These are phyloP conservation scores for Phyllosticta ampelicida DNA, from an alignment of 2,329 filamentous ascomycete species.

Conservation along the genomic window DNA sequence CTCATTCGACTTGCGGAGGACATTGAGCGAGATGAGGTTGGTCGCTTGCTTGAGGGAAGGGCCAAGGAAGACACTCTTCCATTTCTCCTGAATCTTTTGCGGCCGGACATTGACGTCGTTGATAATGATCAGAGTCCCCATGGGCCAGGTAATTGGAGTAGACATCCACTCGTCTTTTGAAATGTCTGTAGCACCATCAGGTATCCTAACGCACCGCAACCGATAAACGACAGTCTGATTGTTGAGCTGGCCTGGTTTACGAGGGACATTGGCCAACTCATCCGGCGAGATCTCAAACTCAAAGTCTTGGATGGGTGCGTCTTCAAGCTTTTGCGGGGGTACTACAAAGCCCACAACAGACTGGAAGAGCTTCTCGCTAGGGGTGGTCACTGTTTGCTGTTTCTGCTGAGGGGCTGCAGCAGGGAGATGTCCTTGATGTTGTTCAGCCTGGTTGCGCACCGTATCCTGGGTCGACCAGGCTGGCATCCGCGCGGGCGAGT, in stretches of 20 bases:
- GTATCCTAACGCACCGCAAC: constrained; percentile 51
- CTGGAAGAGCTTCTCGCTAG: constrained; percentile 40
- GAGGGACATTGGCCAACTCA: constrained; percentile 28
- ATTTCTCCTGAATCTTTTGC: not conserved
- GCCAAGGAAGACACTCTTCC: not conserved
- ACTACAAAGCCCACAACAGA: constrained; percentile 43
- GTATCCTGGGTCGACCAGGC: not conserved
- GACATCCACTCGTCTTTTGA: not conserved
- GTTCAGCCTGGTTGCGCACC: not conserved
- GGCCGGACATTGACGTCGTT: not conserved
- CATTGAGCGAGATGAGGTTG: not conserved
- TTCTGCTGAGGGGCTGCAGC: not conserved
- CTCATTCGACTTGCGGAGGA: not conserved
- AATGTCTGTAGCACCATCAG: not conserved
- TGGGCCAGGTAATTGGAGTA: not conserved
- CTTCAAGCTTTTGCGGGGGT: constrained; percentile 32
- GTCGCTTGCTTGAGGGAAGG: not conserved
- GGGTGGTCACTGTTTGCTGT: not conserved
- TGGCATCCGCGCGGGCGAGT: no score
- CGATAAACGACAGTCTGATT: constrained; percentile 48
- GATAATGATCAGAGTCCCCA: not conserved
- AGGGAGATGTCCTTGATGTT: not conserved
- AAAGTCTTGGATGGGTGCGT: not conserved
- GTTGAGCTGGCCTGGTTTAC: not conserved
- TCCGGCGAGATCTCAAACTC: constrained; percentile 17